Conservation (phyloP, 768 basidiomycete genomes). For the Sarcodon sp. region DNA sequence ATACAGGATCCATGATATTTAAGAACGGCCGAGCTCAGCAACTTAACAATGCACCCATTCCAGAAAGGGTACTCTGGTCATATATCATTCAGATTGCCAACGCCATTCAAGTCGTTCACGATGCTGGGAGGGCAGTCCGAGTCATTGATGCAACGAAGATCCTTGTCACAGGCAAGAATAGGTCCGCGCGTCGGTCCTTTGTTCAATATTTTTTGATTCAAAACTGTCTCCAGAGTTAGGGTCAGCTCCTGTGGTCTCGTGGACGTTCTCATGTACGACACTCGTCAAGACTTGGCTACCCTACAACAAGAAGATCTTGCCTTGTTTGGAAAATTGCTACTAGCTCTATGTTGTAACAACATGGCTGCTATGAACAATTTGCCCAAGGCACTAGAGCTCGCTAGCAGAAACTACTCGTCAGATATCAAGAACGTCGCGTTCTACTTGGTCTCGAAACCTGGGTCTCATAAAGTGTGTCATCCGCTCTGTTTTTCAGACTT, state of each 20-base stretch:
- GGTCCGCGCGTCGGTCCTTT: conserved; percentile 27
- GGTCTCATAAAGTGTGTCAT: conserved; percentile 41
- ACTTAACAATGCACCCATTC: conserved; percentile 24
- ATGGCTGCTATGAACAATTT: conserved; percentile 45
- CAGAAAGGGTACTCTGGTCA: conserved; percentile 83
- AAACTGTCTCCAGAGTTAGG: conserved; percentile 41
- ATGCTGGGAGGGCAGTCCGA: conserved; percentile 65
- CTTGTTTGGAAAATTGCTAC: conserved; percentile 76
- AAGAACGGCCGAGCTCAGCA: conserved; percentile 22
- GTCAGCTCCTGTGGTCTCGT: conserved; percentile 78
- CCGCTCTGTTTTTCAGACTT: neutral
- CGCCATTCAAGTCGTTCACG: conserved; percentile 81
- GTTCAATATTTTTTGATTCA: neutral
- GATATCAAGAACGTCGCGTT: conserved; percentile 76
- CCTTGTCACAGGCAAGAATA: conserved; percentile 79
- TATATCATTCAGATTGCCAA: conserved; percentile 85
- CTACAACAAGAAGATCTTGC: conserved; percentile 84
- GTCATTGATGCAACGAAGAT: conserved; percentile 83
- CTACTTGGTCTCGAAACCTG: conserved; percentile 65
- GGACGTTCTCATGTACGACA: conserved; percentile 74
- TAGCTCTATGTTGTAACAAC: conserved; percentile 67
- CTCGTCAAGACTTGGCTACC: conserved; percentile 38
- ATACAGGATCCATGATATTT: conserved; percentile 30
- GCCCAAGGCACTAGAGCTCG: conserved; percentile 59
- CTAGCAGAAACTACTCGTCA: conserved; percentile 60